Conservation (phyloP, 495 filamentous ascomycete species). For the Xylaria telfairii region DNA sequence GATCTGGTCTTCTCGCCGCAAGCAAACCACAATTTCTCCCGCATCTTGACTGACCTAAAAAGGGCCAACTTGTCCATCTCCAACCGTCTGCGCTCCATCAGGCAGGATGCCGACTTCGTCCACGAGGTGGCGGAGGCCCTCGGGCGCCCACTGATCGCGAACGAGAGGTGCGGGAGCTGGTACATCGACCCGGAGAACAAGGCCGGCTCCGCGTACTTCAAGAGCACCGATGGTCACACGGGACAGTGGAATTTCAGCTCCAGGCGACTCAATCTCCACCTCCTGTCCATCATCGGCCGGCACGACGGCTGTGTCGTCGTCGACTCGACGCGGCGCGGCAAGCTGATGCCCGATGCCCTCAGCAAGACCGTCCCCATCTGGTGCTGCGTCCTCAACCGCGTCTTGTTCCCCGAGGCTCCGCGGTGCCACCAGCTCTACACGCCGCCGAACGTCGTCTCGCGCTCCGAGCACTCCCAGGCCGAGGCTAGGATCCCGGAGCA, state of each 20-base stretch:
- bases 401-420: constrained; percentile 68
- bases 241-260: constrained; percentile 89
- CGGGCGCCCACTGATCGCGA: constrained; percentile 82
- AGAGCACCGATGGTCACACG: constrained; percentile 94
- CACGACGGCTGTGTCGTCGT: constrained; percentile 87
- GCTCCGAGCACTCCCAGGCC: constrained; percentile 83
- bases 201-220: constrained; percentile 84
- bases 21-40: constrained; percentile 60
- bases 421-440: constrained; percentile 62
- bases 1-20: constrained; percentile 58
- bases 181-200: constrained; percentile 77
- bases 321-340: constrained; percentile 92
- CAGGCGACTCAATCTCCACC: constrained; percentile 80
- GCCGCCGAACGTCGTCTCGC: constrained; percentile 69
- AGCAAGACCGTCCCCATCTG: constrained; percentile 94
- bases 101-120: constrained; percentile 71
- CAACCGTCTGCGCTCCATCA: constrained; percentile 80
- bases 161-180: constrained; percentile 95
- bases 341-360: constrained; percentile 91
- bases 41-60: constrained; percentile 64
- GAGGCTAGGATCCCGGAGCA: constrained; percentile 69
- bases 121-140: constrained; percentile 56
- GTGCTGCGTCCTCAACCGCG: constrained; percentile 81
- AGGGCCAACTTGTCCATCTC: constrained; percentile 75
- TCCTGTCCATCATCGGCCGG: constrained; percentile 66